phyloP scores from a whole-genome alignment of 129 eudicot genomes.

The Ambrosia artemisiifolia region DNA sequence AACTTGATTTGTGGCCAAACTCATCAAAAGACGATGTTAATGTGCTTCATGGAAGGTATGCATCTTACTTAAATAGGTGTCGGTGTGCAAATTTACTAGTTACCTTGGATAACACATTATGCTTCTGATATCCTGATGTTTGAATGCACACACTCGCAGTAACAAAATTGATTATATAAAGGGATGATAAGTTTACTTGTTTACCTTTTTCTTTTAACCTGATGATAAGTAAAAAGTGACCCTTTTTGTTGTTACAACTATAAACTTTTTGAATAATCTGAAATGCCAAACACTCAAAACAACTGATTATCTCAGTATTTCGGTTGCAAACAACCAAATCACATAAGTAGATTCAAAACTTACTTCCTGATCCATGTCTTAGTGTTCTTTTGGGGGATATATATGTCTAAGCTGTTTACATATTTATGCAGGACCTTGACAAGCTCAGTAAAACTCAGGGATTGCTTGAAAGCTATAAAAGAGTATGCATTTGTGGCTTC shows the following conservation, averaged over 20 bases:
- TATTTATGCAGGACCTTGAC: constrained; percentile 40
- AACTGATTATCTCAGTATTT: too few species aligned
- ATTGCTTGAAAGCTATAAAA: constrained; percentile 42
- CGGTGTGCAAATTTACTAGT: not conserved
- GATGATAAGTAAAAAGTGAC: too few species aligned
- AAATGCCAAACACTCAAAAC: too few species aligned
- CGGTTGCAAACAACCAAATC: too few species aligned
- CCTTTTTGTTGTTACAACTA: too few species aligned
- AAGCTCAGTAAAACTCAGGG: constrained; percentile 36
- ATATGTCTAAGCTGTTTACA: constrained; percentile 3
- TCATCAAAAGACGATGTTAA: constrained; percentile 39
- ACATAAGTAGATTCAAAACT: too few species aligned
- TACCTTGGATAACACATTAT: not conserved
- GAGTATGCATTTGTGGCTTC: constrained; percentile 41
- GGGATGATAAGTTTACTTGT: too few species aligned
- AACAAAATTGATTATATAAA: not conserved
- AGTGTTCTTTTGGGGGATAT: too few species aligned
- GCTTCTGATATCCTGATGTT: not conserved
- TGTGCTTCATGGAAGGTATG: constrained; percentile 67
- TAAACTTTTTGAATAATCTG: too few species aligned
- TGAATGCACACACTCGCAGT: not conserved
- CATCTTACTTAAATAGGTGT: not conserved
- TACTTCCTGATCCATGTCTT: too few species aligned
- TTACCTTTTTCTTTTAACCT: not conserved
- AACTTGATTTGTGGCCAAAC: constrained; percentile 69